These are phyloP conservation scores for Geum urbanum DNA, from an alignment of 306 rosid genomes.

Conservation along the genomic window DNA sequence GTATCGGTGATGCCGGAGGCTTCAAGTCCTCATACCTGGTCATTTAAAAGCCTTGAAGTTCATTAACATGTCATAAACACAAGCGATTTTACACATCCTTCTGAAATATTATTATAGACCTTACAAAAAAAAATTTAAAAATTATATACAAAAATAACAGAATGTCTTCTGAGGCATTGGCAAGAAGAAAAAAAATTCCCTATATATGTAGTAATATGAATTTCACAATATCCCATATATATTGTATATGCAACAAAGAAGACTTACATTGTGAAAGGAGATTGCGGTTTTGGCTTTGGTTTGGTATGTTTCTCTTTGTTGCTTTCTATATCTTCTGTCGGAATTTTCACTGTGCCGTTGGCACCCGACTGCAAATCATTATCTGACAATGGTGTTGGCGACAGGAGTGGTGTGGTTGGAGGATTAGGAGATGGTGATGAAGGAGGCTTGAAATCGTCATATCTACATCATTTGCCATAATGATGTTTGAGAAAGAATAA, in stretches of 20 bases:
- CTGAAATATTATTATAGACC: background rate
- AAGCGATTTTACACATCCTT: background rate
- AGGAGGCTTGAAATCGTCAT: conserved; percentile 76
- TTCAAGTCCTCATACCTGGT: conserved; percentile 90
- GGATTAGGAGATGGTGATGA: conserved; percentile 70
- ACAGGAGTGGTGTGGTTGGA: conserved; percentile 31
- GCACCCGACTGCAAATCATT: conserved; percentile 19
- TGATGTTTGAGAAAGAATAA: background rate
- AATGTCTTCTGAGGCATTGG: background rate
- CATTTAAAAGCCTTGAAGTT: conserved; percentile 5
- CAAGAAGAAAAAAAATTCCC: background rate
- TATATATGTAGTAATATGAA: background rate
- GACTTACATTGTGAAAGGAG: conserved; percentile 69
- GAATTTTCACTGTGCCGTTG: conserved; percentile 42
- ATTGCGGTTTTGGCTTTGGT: conserved; percentile 57
- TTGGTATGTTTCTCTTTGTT: conserved; percentile 24
- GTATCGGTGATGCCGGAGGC: conserved; percentile 87
- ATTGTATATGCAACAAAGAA: conserved; percentile 11
- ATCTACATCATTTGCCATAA: conserved; percentile 38
- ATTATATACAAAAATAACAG: no score
- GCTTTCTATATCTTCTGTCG: conserved; percentile 29
- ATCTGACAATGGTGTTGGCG: conserved; percentile 29
- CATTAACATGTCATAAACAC: background rate
- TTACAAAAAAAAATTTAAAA: background rate
- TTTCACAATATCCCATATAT: background rate